These are phyloP conservation scores for Syzygium grande DNA, from an alignment of 345 rosid genomes.

Conservation along the genomic window DNA sequence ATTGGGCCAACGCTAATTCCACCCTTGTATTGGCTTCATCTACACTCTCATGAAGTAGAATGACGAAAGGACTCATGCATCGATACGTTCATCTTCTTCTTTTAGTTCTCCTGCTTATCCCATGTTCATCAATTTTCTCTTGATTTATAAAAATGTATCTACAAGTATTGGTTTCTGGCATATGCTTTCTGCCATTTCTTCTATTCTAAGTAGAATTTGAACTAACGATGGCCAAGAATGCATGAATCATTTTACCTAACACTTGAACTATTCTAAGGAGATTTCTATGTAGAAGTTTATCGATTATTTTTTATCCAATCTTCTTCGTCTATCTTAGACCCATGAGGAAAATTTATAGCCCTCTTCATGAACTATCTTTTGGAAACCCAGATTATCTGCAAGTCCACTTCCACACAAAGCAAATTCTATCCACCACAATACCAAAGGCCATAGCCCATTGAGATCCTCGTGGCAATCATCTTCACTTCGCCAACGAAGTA, in stretches of 20 bases:
- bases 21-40: neutral
- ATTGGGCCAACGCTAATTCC: neutral
- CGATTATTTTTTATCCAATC: neutral
- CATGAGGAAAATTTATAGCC: neutral
- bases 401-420: too few species aligned
- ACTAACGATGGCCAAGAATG: neutral
- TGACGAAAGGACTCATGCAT: neutral
- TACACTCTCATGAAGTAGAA: neutral
- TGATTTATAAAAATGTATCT: neutral
- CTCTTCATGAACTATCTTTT: too few species aligned
- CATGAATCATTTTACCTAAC: neutral
- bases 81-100: neutral
- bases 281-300: neutral
- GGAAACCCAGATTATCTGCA: too few species aligned
- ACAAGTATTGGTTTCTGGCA: neutral
- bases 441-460: too few species aligned
- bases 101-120: neutral
- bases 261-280: neutral
- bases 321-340: neutral
- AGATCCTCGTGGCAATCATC: too few species aligned
- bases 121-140: neutral
- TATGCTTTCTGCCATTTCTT: neutral
- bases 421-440: too few species aligned
- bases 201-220: neutral
- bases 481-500: too few species aligned